Evolutionary conservation across 2,329 filamentous ascomycete genomes (phyloP).

Genomic region (Sporothrix brasiliensis): DNA sequence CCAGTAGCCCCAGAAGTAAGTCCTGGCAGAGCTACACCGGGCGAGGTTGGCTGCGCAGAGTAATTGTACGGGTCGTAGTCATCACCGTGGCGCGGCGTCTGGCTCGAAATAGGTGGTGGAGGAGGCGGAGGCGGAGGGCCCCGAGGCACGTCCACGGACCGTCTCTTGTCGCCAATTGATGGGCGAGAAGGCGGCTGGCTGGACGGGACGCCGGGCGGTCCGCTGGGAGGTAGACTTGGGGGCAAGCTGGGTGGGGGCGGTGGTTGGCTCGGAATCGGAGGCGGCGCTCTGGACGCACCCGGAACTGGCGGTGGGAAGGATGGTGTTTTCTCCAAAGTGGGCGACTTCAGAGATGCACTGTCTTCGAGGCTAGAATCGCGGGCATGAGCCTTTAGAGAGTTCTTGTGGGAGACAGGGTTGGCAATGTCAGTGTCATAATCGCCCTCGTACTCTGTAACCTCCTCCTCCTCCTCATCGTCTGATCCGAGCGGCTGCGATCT

Average conservation of each 20-base stretch:
- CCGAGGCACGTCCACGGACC: conserved; percentile 71
- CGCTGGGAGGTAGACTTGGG: conserved; percentile 25
- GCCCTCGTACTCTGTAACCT: conserved; percentile 91
- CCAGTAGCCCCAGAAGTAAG: conserved; percentile 43
- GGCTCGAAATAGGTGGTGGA: conserved; percentile 52
- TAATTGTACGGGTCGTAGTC: conserved; percentile 72
- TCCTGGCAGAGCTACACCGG: conserved; percentile 39
- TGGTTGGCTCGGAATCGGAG: conserved; percentile 63
- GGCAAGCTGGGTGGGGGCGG: conserved; percentile 47
- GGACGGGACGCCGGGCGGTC: conserved; percentile 45
- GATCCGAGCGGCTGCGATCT: conserved; percentile 38
- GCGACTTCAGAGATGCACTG: conserved; percentile 63
- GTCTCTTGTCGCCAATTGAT: conserved; percentile 53
- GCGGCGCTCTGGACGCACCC: conserved; percentile 62
- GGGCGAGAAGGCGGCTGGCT: conserved; percentile 48
- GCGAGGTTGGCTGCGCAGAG: conserved; percentile 42
- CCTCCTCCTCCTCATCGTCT: conserved; percentile 70
- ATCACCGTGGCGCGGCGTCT: conserved; percentile 53
- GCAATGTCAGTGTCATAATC: conserved; percentile 98
- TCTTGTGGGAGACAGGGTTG: conserved; percentile 90
- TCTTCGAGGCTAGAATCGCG: conserved; percentile 77
- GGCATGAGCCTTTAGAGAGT: conserved; percentile 81
- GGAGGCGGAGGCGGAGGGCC: conserved; percentile 68
- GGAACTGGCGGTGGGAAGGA: conserved; percentile 61
- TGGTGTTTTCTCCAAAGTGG: conserved; percentile 50